Evolutionary conservation across 768 basidiomycete species (phyloP), one percentile per base, ranked within the genome.

Genomic region (Kwoniella bestiolae): DNA sequence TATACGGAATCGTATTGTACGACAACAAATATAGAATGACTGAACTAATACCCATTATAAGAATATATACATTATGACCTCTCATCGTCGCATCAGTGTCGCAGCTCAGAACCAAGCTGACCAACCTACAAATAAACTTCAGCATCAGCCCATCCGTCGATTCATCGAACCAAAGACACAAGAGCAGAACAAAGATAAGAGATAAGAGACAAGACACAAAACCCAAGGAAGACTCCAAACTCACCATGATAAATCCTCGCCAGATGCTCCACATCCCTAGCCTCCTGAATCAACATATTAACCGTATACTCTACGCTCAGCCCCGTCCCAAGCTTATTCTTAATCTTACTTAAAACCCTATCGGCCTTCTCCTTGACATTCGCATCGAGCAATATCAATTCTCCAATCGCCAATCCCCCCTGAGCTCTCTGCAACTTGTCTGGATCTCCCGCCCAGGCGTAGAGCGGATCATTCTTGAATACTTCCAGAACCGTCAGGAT

Each of bases 401-500:
- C 63, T 34, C 23, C n/a, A 12, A 62, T 59, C 41, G 31, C 31
- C 6, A 60, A 58, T 84, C 86, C 70, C 44, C 66, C 72, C 67
- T 80, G 78, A 32, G 69, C 70, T 58, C 68, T 71, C 55, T 70
- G 69, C 21, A 72, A 59, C 71, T 77, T 79, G 5, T 74, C 72
- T 63, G 73, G 79, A 71, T 75, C 80, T 66, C 77, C 84, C 82
- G 73, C 90, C 94, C 95, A 98, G 31, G 87, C 89, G 73, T 97
- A 91, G 21, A 99, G 85, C 5, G 96, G 95, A 79, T 99, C 95
- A 75, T 95, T 87, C 79, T 91, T 92, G 87, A 98, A 96, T 14
- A 97, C 95, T 75, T 96, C 94, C 38, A 99, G 84, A 3, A 99
- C 90, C 0, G 94, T 97, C 86, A 94, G 87, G 75, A 99, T 89